Evolutionary conservation across 1,284 basidiomycete species (phyloP), one percentile per base, ranked within the genome.

Genomic region (Hymenochaete sp.): DNA sequence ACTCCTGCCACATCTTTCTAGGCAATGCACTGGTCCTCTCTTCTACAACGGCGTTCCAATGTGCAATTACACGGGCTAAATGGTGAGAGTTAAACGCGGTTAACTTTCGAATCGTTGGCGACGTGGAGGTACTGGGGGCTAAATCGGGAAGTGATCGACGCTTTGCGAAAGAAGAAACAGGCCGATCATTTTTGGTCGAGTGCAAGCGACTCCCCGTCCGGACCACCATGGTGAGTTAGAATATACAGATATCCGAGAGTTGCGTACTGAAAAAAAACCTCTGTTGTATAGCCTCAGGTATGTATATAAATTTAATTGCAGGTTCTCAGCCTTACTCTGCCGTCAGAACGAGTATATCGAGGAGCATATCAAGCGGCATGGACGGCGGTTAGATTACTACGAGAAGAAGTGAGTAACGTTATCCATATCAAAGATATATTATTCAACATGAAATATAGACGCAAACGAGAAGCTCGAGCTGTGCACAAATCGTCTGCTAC

Each of bases 401-500:
- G 88, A 91, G 67, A 73, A 77, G 58, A 89, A 80, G 88, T 90
- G 58, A 55, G 82, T 63, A 37, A 25, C 44, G 50, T 41, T 40
- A 33, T 26, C 31, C 38, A 32, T 6, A 39, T 13, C 36, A 11
- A 27, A 8, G 16, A 26, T 51, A 26, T 41, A 42, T 51, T 38
- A 29, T 21, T 41, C 13, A 32, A n/a, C 43, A 21, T 48, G 24
- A 43, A 39, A 19, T 42, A 3, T 55, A 96, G 93, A 67, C 93
- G 96, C 45, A 98, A 99, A 71, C 77, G 82, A 48, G 85, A 89
- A 56, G 96, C 96, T 48, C 86, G 96, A 62, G 77, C 79, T 44
- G 87, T 73, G n/a, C 96, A 99, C 68, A 83, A 83, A 56, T 70
- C 79, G 18, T 98, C 95, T 29, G 79, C 84, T 13, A 71, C 81